phyloP scores from a whole-genome alignment of 192 early-diverging fungal genomes.

The Coemansia sp. region DNA sequence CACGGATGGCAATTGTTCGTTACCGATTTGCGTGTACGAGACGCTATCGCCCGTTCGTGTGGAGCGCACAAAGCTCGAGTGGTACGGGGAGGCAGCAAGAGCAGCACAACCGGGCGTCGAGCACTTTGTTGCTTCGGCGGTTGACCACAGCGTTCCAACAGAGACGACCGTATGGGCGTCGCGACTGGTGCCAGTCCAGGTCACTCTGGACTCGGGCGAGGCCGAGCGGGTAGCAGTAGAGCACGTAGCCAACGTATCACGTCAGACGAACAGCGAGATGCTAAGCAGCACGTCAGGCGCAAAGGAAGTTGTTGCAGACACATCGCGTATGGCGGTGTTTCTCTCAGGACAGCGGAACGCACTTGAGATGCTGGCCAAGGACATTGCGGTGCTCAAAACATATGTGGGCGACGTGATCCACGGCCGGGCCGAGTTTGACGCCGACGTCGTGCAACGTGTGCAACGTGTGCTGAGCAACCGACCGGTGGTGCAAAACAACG shows the following conservation, averaged over 20 bases:
- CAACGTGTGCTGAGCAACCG: slow-evolving; percentile 49
- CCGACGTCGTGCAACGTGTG: slow-evolving; percentile 48
- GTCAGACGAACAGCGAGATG: slow-evolving; percentile 17
- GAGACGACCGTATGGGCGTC: slow-evolving; percentile 34
- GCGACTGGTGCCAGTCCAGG: slow-evolving; percentile 28
- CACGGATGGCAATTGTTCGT: slow-evolving; percentile 9
- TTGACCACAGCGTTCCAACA: slow-evolving; percentile 3
- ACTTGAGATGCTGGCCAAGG: slow-evolving; percentile 46
- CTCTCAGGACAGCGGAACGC: slow-evolving; percentile 47
- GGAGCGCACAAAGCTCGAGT: slow-evolving; percentile 17
- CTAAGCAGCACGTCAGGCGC: not conserved
- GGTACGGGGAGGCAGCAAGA: not conserved
- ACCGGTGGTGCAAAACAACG: slow-evolving; percentile 35
- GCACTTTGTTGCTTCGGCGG: slow-evolving; percentile 21
- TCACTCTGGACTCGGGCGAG: slow-evolving; percentile 49
- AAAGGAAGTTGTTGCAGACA: not conserved
- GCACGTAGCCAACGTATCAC: slow-evolving; percentile 39
- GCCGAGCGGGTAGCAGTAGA: slow-evolving; percentile 52
- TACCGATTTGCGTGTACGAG: slow-evolving; percentile 47
- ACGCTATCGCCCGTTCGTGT: slow-evolving; percentile 28
- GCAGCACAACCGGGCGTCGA: not conserved
- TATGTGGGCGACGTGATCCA: slow-evolving; percentile 47
- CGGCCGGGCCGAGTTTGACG: slow-evolving; percentile 39
- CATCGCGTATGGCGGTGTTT: slow-evolving; percentile 35
- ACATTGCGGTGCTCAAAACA: slow-evolving; percentile 36